phyloP scores from a whole-genome alignment of 169 alveolate genomes.

The Perkinsus chesapeaki region DNA sequence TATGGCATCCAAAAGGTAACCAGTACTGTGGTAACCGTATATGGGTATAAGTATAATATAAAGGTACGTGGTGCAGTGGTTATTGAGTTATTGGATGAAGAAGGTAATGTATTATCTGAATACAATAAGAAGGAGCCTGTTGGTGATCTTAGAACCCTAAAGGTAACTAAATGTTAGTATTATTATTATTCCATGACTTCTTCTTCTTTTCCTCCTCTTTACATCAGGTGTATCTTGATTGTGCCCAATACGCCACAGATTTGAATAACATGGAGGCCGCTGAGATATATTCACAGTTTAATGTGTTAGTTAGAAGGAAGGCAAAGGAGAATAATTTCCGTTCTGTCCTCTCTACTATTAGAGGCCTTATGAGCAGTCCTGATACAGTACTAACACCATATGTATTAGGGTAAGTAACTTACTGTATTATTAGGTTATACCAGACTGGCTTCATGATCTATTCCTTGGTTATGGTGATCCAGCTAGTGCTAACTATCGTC shows the following conservation, averaged over 20 bases:
- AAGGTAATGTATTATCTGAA: slow-evolving; percentile 25
- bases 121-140: slow-evolving; percentile 9
- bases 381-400: slow-evolving; percentile 16
- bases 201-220: neutral
- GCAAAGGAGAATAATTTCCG: slow-evolving; percentile 78
- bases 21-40: neutral
- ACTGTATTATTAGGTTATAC: slow-evolving; percentile 34
- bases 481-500: slow-evolving; percentile 40
- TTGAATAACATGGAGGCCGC: slow-evolving; percentile 50
- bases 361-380: slow-evolving; percentile 57
- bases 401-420: neutral
- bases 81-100: slow-evolving; percentile 28
- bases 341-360: slow-evolving; percentile 65
- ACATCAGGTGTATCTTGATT: slow-evolving; percentile 56
- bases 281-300: slow-evolving; percentile 61
- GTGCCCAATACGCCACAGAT: slow-evolving; percentile 61
- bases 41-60: neutral
- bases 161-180: no score
- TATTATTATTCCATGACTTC: no score
- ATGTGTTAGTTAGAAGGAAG: slow-evolving; percentile 70
- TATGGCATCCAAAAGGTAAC: slow-evolving; percentile 20
- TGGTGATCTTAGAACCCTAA: neutral
- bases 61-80: slow-evolving; percentile 36
- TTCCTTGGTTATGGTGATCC: slow-evolving; percentile 66
- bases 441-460: slow-evolving; percentile 58